Evolutionary conservation across 495 filamentous ascomycete species (phyloP), one percentile per base, ranked within the genome.

Genomic region (Melanomma pulvis-pyrius): DNA sequence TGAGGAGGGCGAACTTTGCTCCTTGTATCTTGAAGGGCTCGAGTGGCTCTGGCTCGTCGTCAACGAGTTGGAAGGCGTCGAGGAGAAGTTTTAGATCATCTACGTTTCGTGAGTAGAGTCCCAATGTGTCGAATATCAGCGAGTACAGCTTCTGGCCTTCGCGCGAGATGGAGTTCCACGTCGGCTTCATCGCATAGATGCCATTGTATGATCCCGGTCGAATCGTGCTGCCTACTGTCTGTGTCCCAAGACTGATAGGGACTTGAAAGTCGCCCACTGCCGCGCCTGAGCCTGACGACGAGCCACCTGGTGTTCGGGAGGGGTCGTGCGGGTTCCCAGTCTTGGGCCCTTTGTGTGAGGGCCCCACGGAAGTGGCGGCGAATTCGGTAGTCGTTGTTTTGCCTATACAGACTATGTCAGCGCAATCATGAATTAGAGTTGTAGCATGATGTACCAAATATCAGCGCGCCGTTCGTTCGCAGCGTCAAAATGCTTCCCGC

Each of bases 171-270:
- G 81, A 71, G 44, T 79, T 80, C 60, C 60, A 63, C 22, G 84
- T 87, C 28, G 84, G 85, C 68, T 87, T 87, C 26, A 86, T 69
- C 2, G 77, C 81, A 63, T 80, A 86, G 19, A 82, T 76, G 29
- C 83, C 82, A 57, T 82, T 83, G 71, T 80, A 86, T 0, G 81
- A 84, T 3, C 71, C 83, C 0, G 85, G 85, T 1, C 83, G 79
- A 47, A 75, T 67, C 9, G 65, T 72, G 29, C 75, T 79, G 0
- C 83, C 83, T 11, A 79, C 81, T 0, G 82, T 85, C 71, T 85
- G 83, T 0, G 82, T 81, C 0, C 81, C 82, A 7, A 84, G 69
- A 0, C 67, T 74, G 32, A 85, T 70, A 0, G 81, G 79, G 3
- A 77, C 79, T 57, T 83, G 83, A 53, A 77, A 76, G 59, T 84